Evolutionary conservation across 805 yeast genomes (phyloP).

Genomic region (Crinitomyces ghanaensis): DNA sequence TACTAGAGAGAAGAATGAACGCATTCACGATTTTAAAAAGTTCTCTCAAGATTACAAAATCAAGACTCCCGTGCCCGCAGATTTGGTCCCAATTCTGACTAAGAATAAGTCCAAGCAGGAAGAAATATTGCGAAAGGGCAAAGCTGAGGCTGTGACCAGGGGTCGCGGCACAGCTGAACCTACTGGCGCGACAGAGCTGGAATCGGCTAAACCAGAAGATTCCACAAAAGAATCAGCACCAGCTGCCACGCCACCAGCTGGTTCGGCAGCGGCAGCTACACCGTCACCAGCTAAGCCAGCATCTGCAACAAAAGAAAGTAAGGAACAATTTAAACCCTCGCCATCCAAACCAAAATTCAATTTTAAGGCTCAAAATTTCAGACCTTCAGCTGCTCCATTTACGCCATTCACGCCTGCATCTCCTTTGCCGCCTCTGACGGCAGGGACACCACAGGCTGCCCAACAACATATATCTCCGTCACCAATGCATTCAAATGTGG

Average conservation of each 20-base stretch:
- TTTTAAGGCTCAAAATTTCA: conserved; percentile 49
- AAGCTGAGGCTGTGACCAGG: conserved; percentile 10
- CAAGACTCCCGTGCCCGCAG: conserved; percentile 41
- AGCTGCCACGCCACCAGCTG: not conserved
- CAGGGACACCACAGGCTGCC: too few species aligned
- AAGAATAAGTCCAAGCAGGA: conserved; percentile 58
- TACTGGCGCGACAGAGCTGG: not conserved
- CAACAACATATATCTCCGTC: conserved; percentile 9
- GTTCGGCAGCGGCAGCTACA: not conserved
- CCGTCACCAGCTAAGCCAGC: not conserved
- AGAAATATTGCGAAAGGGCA: conserved; percentile 34
- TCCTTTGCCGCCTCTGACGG: conserved; percentile 7
- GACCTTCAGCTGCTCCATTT: conserved; percentile 55
- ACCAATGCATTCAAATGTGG: conserved; percentile 15
- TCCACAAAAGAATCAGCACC: conserved; percentile 7
- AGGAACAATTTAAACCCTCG: conserved; percentile 3
- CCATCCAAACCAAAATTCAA: conserved; percentile 39
- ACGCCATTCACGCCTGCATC: conserved; percentile 14
- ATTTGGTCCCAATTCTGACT: conserved; percentile 56
- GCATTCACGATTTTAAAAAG: conserved; percentile 42
- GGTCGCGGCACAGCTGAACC: not conserved
- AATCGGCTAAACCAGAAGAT: conserved; percentile 5
- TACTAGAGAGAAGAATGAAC: conserved; percentile 23
- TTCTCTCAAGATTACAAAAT: conserved; percentile 76
- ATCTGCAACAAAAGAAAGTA: not conserved